A percentile compares a stretch with the other conserved stretches of the same genome.
Evolutionary conservation across 1,284 basidiomycete genomes (phyloP).

Genomic region (Taiwanofungus camphoratus): DNA sequence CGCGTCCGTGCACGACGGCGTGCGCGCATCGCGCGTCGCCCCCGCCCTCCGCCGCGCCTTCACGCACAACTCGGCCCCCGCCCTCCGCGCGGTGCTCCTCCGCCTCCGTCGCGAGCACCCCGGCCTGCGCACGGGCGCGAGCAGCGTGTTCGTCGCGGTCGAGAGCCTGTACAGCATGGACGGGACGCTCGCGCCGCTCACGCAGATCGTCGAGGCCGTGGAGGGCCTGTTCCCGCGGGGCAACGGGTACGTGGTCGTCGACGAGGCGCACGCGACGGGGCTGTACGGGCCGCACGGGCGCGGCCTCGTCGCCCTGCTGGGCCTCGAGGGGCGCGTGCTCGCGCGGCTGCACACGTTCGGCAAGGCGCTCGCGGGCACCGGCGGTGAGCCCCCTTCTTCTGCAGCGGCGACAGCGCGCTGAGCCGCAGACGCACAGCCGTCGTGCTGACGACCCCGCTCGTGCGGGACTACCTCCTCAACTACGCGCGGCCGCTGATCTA

Average conservation of each 20-base stretch:
- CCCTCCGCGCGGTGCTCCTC: slow-evolving; percentile 41
- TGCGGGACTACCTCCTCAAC: slow-evolving; percentile 85
- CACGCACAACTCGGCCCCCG: slow-evolving; percentile 65
- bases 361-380: slow-evolving; percentile 67
- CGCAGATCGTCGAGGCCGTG: slow-evolving; percentile 54
- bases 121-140: slow-evolving; percentile 29
- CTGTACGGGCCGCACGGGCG: slow-evolving; percentile 76
- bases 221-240: slow-evolving; percentile 53
- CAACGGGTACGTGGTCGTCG: slow-evolving; percentile 73
- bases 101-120: slow-evolving; percentile 32
- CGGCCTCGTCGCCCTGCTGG: slow-evolving; percentile 62
- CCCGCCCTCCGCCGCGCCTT: slow-evolving; percentile 45
- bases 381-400: slow-evolving; percentile 49
- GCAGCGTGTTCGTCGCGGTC: slow-evolving; percentile 73
- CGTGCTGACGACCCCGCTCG: slow-evolving; percentile 64
- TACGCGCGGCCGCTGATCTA: slow-evolving; percentile 91
- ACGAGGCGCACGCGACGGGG: slow-evolving; percentile 87
- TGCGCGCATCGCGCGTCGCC: slow-evolving; percentile 61
- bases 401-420: background rate
- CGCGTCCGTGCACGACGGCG: slow-evolving; percentile 89
- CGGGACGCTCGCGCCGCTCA: slow-evolving; percentile 81
- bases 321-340: slow-evolving; percentile 55
- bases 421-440: slow-evolving; percentile 49
- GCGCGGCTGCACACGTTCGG: slow-evolving; percentile 68
- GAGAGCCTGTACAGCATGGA: slow-evolving; percentile 96